A percentile compares a stretch with the other conserved stretches of the same genome.
Evolutionary conservation across 306 rosid species (phyloP).

Genomic region (Lathyrus tuberosus): DNA sequence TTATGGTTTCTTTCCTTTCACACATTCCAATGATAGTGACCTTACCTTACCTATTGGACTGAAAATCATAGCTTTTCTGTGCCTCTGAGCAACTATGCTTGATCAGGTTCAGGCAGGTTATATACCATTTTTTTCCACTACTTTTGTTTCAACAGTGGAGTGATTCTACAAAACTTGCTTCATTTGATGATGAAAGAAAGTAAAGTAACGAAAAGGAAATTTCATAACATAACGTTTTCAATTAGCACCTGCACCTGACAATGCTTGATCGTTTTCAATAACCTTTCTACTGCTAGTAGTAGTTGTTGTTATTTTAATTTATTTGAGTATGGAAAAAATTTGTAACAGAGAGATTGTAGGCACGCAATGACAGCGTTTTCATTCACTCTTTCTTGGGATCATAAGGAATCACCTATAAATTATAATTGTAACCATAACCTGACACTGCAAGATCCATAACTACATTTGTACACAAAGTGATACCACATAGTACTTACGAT

Average conservation of each 20-base stretch:
- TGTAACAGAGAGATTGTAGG: conserved; percentile 31
- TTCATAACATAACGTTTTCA: conserved; percentile 44
- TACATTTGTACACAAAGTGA: background rate
- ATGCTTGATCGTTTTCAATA: conserved; percentile 44
- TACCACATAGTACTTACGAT: background rate
- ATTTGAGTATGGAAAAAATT: conserved; percentile 18
- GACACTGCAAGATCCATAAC: background rate
- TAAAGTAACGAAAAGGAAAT: conserved; percentile 42
- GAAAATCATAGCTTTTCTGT: conserved; percentile 59
- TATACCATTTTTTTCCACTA: conserved; percentile 40
- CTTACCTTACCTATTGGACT: conserved; percentile 51
- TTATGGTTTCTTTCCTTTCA: conserved; percentile 1
- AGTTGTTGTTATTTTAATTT: conserved; percentile 27
- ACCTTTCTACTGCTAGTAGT: conserved; percentile 39
- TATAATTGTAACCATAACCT: background rate
- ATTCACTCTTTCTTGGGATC: conserved; percentile 42
- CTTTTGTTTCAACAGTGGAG: conserved; percentile 39
- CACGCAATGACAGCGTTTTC: conserved; percentile 45
- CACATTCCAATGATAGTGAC: conserved; percentile 53
- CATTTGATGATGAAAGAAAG: conserved; percentile 35
- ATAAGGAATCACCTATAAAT: conserved; percentile 1
- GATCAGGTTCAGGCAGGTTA: conserved; percentile 47
- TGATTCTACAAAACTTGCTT: conserved; percentile 48
- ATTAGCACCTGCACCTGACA: conserved; percentile 60
- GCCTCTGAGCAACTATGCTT: conserved; percentile 43